Conservation (phyloP, 495 filamentous ascomycete genomes). For the Penicillium waksmanii region DNA sequence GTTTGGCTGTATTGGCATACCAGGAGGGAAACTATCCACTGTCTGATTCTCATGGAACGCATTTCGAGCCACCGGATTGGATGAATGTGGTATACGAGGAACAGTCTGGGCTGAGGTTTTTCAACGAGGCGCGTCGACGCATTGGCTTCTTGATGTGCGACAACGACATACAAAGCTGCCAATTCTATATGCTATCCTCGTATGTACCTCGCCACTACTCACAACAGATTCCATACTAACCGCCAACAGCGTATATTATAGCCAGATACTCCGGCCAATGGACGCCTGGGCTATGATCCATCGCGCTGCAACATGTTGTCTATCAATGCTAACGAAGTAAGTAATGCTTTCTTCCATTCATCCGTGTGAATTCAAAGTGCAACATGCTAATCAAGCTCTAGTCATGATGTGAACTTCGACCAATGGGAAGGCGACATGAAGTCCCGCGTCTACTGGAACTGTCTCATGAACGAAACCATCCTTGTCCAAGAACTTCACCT, state of each 20-base stretch:
- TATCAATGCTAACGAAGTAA: constrained; percentile 53
- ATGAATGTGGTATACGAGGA: constrained; percentile 48
- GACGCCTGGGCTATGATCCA: constrained; percentile 54
- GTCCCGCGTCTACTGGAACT: constrained; percentile 54
- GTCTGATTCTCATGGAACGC: constrained; percentile 37
- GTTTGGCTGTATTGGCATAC: constrained; percentile 46
- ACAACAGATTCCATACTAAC: constrained; percentile 12
- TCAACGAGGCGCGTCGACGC: constrained; percentile 50
- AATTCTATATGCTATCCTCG: constrained; percentile 53
- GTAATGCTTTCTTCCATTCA: background rate
- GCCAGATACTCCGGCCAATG: constrained; percentile 50
- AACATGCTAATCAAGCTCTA: constrained; percentile 21
- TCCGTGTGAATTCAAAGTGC: constrained; percentile 1
- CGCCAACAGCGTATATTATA: constrained; percentile 38
- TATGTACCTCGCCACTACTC: constrained; percentile 19
- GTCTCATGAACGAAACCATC: constrained; percentile 54
- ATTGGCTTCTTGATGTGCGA: constrained; percentile 54
- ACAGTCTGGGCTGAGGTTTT: constrained; percentile 46
- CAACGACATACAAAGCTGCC: constrained; percentile 52
- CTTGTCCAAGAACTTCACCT: constrained; percentile 52
- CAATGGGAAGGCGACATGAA: constrained; percentile 57
- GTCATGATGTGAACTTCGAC: constrained; percentile 49
- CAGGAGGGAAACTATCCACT: constrained; percentile 51
- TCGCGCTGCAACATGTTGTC: constrained; percentile 50
- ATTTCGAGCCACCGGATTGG: constrained; percentile 50